These are phyloP conservation scores for Laguncularia racemosa DNA, from an alignment of 345 rosid species.

Conservation along the genomic window DNA sequence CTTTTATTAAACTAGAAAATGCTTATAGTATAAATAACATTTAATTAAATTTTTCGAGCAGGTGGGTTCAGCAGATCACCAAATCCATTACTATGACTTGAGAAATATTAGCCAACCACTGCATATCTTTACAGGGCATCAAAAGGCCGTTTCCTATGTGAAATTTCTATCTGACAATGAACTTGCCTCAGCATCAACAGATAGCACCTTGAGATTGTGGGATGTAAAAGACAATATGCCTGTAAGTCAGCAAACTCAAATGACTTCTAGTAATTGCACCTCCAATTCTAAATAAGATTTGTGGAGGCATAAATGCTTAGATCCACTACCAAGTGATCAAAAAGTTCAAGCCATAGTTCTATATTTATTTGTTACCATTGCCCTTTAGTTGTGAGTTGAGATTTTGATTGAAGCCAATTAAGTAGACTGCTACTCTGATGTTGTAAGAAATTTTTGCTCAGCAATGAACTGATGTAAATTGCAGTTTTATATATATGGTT, in stretches of 20 bases:
- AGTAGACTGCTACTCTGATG: too few relatives aligned
- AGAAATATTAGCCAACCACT: constrained; percentile 44
- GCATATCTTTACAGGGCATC: constrained; percentile 52
- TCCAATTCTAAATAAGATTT: constrained; percentile 1
- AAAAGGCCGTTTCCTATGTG: constrained; percentile 56
- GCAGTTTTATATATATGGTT: too few relatives aligned
- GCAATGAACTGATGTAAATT: too few relatives aligned
- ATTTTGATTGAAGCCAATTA: too few relatives aligned
- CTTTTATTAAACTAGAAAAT: background rate
- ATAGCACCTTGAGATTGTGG: constrained; percentile 52
- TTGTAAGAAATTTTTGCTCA: too few relatives aligned
- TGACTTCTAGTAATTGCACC: background rate
- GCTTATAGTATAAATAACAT: background rate
- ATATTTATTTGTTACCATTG: too few relatives aligned
- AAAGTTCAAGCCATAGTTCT: too few relatives aligned
- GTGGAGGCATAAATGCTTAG: too few relatives aligned
- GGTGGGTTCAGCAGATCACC: constrained; percentile 67
- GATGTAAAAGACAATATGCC: constrained; percentile 49
- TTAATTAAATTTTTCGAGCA: constrained; percentile 11
- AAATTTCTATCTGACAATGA: constrained; percentile 54
- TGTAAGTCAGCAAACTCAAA: constrained; percentile 27
- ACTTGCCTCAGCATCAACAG: constrained; percentile 59
- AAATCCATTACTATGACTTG: constrained; percentile 50
- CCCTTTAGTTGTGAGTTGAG: too few relatives aligned
- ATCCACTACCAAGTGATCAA: too few relatives aligned